Evolutionary conservation across 2,329 filamentous ascomycete genomes (phyloP), one percentile per base, ranked within the genome.

Genomic region (Endocalyx cinctus): DNA sequence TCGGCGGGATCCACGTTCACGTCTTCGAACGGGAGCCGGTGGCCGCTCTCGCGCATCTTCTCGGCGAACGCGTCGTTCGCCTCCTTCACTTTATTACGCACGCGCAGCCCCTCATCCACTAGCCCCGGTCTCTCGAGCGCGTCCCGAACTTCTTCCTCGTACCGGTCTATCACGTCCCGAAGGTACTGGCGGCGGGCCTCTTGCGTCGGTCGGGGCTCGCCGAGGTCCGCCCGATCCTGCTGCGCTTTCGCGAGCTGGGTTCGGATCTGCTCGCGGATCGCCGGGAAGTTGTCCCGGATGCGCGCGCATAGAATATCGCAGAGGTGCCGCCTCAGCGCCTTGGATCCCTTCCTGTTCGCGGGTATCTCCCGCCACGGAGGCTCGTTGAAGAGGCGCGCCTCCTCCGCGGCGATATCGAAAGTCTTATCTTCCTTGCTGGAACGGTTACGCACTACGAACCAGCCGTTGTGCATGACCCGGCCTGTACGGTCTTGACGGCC

Each of bases 391-490:
- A 59, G 46, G 0, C 40, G 35, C 12, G 31, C 35, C 31, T 63
- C 59, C 1, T 46, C 50, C 6, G 38, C 25, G 6, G 36, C 43
- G 4, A 57, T 44, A 13, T 60, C 44, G 28, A 57, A 50, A 2
- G 42, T 38, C 0, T 45, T 38, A 3, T 43, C 38, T 8, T 56
- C 52, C n/a, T 40, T 38, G 1, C 40, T 39, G 1, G 37, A 39
- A n/a, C 46, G 45, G 22, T 63, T 63, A 14, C 57, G 52, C 10
- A 63, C 60, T 2, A 60, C 48, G 17, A 62, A 63, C 58, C 60
- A 64, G 5, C 52, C 50, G 5, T 52, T 41, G 17, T 31, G 23
- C 23, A 33, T 33, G 20, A 29, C 25, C 10, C 29, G 27, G 5
- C 17, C 26, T 17, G 34, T 35, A 18, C 32, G 34, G 16, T 32